Conservation (phyloP, 768 basidiomycete species). For the Pisolithus orientalis region DNA sequence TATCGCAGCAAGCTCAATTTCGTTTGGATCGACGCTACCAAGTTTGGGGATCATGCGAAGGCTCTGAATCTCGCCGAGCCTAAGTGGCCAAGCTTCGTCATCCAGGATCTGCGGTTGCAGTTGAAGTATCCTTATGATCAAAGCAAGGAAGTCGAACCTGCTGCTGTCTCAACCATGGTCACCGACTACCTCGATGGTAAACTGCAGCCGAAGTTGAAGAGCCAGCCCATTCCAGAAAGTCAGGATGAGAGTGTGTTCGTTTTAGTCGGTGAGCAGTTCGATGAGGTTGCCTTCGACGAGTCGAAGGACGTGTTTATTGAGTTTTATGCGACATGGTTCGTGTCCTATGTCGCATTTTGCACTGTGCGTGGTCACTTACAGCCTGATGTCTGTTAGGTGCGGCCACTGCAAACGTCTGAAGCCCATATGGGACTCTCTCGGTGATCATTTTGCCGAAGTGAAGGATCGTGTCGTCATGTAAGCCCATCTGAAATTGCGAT, state of each 20-base stretch:
- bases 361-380: neutral
- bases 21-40: slow-evolving; percentile 95
- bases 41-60: slow-evolving; percentile 94
- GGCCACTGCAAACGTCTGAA: slow-evolving; percentile 96
- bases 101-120: slow-evolving; percentile 79
- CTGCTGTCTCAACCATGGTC: slow-evolving; percentile 54
- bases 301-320: slow-evolving; percentile 93
- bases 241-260: slow-evolving; percentile 81
- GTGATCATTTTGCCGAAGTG: slow-evolving; percentile 70
- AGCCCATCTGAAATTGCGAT: slow-evolving; percentile 11
- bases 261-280: slow-evolving; percentile 86
- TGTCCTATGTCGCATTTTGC: slow-evolving; percentile 9
- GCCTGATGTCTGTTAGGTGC: slow-evolving; percentile 45
- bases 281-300: slow-evolving; percentile 79
- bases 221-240: slow-evolving; percentile 72
- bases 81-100: slow-evolving; percentile 91
- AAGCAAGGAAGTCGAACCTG: slow-evolving; percentile 50
- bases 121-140: slow-evolving; percentile 89
- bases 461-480: slow-evolving; percentile 79
- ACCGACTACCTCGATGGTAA: slow-evolving; percentile 63
- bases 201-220: slow-evolving; percentile 82
- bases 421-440: slow-evolving; percentile 90
- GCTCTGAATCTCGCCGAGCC: slow-evolving; percentile 81
- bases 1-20: slow-evolving; percentile 90
- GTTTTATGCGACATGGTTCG: slow-evolving; percentile 94